These are phyloP conservation scores for Biancaea sappan DNA, from an alignment of 306 rosid genomes.

Conservation along the genomic window DNA sequence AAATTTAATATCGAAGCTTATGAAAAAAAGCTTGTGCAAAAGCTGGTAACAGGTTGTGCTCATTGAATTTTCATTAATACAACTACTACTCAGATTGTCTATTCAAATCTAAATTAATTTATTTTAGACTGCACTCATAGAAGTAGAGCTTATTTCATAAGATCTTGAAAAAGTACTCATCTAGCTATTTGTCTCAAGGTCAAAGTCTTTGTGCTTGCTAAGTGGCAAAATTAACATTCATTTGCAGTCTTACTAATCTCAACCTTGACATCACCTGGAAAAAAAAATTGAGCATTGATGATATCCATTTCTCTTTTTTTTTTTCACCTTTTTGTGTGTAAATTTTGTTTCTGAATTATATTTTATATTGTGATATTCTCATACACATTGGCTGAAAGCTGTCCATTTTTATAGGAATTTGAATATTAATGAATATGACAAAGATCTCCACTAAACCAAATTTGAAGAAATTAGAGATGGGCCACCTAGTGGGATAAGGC, in stretches of 20 bases:
- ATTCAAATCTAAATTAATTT: neutral
- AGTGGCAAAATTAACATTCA: constrained; percentile 1
- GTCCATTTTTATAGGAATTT: neutral
- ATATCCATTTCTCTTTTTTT: constrained; percentile 5
- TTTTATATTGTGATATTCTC: constrained; percentile 17
- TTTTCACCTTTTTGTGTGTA: neutral
- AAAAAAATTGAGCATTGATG: neutral
- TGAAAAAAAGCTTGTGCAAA: neutral
- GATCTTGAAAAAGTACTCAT: neutral
- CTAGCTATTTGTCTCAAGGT: neutral
- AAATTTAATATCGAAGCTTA: neutral
- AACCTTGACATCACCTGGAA: constrained; percentile 5
- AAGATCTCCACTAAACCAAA: neutral
- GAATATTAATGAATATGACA: neutral
- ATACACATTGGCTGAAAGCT: neutral
- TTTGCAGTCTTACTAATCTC: constrained; percentile 3
- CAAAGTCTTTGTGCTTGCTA: constrained; percentile 8
- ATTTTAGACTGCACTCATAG: neutral
- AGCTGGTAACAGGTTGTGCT: neutral
- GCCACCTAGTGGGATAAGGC: no score
- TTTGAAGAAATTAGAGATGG: constrained; percentile 12
- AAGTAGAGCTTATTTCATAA: no score
- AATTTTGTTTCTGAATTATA: neutral
- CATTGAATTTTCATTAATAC: neutral
- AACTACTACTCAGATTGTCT: neutral